Percentiles rank a stretch among this genome's conserved stretches.
Evolutionary conservation across 257 asterid genomes (phyloP).

Genomic region (Plantago ovata): DNA sequence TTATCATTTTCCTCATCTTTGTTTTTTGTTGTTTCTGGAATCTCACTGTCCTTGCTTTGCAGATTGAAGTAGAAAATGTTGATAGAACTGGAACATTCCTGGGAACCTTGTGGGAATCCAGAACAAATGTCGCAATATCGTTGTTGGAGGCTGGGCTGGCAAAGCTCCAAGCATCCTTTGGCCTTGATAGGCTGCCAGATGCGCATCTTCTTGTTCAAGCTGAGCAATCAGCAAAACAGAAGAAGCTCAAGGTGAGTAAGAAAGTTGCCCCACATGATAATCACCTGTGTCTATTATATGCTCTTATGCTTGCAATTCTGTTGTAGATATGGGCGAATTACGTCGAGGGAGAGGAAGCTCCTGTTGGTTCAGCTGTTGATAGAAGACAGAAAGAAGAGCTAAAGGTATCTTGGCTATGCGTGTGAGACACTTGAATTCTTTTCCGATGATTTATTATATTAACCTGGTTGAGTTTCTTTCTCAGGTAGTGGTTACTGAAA

Average conservation of each 20-base stretch:
- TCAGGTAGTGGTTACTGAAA: constrained; percentile 84
- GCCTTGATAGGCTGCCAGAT: constrained; percentile 77
- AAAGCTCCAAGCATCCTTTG: constrained; percentile 76
- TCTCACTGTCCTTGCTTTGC: constrained; percentile 11
- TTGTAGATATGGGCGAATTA: constrained; percentile 67
- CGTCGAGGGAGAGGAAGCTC: constrained; percentile 74
- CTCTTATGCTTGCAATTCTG: constrained; percentile 20
- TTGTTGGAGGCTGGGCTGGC: constrained; percentile 97
- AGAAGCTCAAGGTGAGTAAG: constrained; percentile 76
- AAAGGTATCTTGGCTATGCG: constrained; percentile 41
- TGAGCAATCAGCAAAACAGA: constrained; percentile 85
- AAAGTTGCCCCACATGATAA: not conserved
- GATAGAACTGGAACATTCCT: constrained; percentile 97
- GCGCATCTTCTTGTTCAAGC: constrained; percentile 87
- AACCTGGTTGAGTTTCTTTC: constrained; percentile 12
- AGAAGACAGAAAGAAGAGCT: constrained; percentile 76
- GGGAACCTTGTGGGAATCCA: constrained; percentile 91
- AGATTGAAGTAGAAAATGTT: constrained; percentile 95
- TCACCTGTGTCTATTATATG: constrained; percentile 6
- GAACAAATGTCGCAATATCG: constrained; percentile 61
- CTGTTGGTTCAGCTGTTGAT: constrained; percentile 49
- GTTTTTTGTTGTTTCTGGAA: constrained; percentile 8
- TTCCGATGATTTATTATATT: not conserved
- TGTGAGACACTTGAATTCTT: not conserved
- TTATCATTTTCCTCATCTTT: not conserved